Base-by-base conservation (phyloP, 768 basidiomycete genomes). In the Tylopilus intermedius region DNA sequence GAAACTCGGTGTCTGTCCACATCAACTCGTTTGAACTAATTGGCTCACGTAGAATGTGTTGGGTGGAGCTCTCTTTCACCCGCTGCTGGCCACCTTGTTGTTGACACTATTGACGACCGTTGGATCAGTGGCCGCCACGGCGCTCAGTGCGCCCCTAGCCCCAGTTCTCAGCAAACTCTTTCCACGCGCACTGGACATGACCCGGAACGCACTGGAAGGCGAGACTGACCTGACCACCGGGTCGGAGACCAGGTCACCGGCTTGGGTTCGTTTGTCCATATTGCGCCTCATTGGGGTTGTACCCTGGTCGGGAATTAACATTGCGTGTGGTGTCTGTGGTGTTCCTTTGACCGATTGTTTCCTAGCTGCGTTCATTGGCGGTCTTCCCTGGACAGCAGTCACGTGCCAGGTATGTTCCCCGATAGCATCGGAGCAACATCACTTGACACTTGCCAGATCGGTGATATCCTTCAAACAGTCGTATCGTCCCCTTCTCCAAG, bases 231-330 rank as follows among this genome's bases (percentile, higher is more conserved):
- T 67, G 51, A 62, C 75, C 54, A 60, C 67, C 43, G 72, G 74
- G 38, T 63, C 68, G 51, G 60, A 66, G 35, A 37, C 71, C 18
- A 70, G 61, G 58, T 72, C 72, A 21, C 66, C 75, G 22, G 64
- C 84, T 2, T 96, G 94, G 94, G 84, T 93, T 41, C 82, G 93
- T 38, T 74, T 96, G 41, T 86, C 92, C 3, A 80, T 95, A 53
- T 79, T 97, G 57, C 83, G 94, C 45, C 83, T 95, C 53, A 81
- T 95, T 62, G 94, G 94, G 18, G 82, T 97, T 50, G 91, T 96
- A 4, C 94, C 94, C 5, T 97, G 94, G 94, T 91, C 90, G 52
- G 93, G 91, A 54, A 92, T 97, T 76, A 97, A 97, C 68, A 88
- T 97, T 53, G 94, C 94, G 42, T 95, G 88, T 69, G 94, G 94